Base-by-base conservation (phyloP, 345 rosid genomes). In the Dimocarpus longan region DNA sequence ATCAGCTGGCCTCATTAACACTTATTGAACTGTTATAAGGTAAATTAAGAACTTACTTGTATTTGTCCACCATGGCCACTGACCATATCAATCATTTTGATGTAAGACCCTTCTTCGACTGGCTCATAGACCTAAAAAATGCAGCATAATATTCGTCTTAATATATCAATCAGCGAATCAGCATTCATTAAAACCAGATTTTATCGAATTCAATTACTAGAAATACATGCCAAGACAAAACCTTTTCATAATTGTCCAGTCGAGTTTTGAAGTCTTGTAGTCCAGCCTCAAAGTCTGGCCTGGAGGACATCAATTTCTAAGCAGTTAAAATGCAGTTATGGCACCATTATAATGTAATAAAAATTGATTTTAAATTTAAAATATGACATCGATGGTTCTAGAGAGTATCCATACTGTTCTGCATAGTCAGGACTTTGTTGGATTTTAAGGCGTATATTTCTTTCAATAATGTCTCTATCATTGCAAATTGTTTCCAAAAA, bases 71-170 rank as follows among this genome's bases (percentile, higher is more conserved):
- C 98, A 80, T 92, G 84, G 42, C 99, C 99, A 82, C 95, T 91
- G 86, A 88, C 98, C 98, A 93, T 94, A 88, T 97, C 99, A 82
- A 97, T 97, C 99, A 94, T 97, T 89, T 97, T 97, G 84, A 97
- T 94, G 80, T 93, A 97, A 66, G 98, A 97, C 68, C 99, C 98
- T 89, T 97, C 99, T 80, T 97, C 98, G 26, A 94, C 99, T 44
- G 98, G 97, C 85, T 97, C 99, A 87, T 97, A 97, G 73, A 92
- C 98, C 99, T 97, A 77, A 86, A 48, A 75, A 85, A 60, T 69
- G 56, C 80, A 84, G 70, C 16, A 79, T 65, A 74, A 22, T 60
- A 76, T 57, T 78, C 70, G 72, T 10, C 69, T 59, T 54, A 21
- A 73, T 13, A 42, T 68, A 6, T 81, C 52, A 82, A 52, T 63